Evolutionary conservation across 352 stramenopile species (phyloP).

Genomic region (Blastocystis sp.): DNA sequence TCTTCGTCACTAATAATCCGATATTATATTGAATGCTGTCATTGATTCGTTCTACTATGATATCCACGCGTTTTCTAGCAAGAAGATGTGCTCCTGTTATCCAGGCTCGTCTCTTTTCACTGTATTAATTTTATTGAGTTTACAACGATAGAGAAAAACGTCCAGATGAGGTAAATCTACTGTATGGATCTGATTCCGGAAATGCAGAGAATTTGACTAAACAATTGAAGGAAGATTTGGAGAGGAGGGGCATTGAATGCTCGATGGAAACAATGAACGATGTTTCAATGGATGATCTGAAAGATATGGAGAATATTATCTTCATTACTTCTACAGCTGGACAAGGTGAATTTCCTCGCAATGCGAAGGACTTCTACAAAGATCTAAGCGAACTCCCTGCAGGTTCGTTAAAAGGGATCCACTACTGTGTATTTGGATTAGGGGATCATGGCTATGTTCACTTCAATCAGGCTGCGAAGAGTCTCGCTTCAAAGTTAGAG

Average conservation of each 20-base stretch:
- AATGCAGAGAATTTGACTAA: constrained; percentile 72
- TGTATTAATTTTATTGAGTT: not conserved
- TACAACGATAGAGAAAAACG: not conserved
- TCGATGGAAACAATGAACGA: constrained; percentile 72
- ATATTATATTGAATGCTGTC: not conserved
- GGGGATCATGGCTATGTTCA: constrained; percentile 76
- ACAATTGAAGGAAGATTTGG: constrained; percentile 72
- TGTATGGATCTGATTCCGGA: constrained; percentile 73
- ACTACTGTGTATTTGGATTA: constrained; percentile 74
- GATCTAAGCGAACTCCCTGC: constrained; percentile 66
- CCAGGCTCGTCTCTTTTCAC: not conserved
- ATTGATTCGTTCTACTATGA: not conserved
- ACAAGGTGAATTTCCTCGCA: constrained; percentile 74
- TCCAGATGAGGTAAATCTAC: constrained; percentile 67
- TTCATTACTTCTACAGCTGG: constrained; percentile 75
- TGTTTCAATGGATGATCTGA: constrained; percentile 70
- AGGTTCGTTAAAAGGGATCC: constrained; percentile 66
- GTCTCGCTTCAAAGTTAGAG: constrained; percentile 72
- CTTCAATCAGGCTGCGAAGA: constrained; percentile 72
- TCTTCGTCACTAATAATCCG: not conserved
- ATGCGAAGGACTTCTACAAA: constrained; percentile 75
- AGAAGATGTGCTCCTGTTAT: not conserved
- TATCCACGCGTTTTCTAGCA: not conserved
- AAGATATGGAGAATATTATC: constrained; percentile 72
- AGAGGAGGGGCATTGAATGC: constrained; percentile 68